Evolutionary conservation across 768 basidiomycete genomes (phyloP).

Genomic region (Tricholoma matsutake): DNA sequence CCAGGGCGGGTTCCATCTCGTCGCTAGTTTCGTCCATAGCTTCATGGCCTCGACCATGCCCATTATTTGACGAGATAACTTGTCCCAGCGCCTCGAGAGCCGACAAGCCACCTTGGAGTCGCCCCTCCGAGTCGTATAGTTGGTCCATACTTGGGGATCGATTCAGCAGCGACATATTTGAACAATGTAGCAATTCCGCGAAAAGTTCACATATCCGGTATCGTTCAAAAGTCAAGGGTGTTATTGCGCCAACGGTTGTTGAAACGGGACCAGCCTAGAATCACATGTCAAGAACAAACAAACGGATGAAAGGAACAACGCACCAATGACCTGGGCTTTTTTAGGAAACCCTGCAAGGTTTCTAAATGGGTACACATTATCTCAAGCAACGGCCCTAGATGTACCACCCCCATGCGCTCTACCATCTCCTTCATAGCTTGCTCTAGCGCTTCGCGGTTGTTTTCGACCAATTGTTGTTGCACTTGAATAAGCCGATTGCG

Average conservation of each 20-base stretch:
- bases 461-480: conserved; percentile 69
- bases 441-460: conserved; percentile 66
- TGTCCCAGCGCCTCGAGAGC: conserved; percentile 85
- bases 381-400: conserved; percentile 79
- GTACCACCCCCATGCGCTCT: conserved; percentile 84
- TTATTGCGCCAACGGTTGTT: conserved; percentile 71
- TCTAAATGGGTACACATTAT: conserved; percentile 67
- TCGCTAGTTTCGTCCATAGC: conserved; percentile 56
- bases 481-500: conserved; percentile 87
- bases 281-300: conserved; percentile 4
- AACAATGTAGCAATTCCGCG: conserved; percentile 95
- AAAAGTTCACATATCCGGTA: conserved; percentile 96
- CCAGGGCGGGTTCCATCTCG: conserved; percentile 60
- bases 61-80: conserved; percentile 67
- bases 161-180: conserved; percentile 96
- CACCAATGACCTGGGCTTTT: conserved; percentile 75
- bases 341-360: conserved; percentile 67
- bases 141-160: conserved; percentile 64
- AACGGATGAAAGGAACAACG: conserved; percentile 22
- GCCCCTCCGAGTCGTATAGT: conserved; percentile 79
- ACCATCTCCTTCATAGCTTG: conserved; percentile 77
- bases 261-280: conserved; percentile 60
- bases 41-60: conserved; percentile 51
- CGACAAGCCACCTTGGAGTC: conserved; percentile 81
- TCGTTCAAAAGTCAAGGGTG: conserved; percentile 89